phyloP scores from a whole-genome alignment of 306 rosid species.

The Acacia confusa region DNA sequence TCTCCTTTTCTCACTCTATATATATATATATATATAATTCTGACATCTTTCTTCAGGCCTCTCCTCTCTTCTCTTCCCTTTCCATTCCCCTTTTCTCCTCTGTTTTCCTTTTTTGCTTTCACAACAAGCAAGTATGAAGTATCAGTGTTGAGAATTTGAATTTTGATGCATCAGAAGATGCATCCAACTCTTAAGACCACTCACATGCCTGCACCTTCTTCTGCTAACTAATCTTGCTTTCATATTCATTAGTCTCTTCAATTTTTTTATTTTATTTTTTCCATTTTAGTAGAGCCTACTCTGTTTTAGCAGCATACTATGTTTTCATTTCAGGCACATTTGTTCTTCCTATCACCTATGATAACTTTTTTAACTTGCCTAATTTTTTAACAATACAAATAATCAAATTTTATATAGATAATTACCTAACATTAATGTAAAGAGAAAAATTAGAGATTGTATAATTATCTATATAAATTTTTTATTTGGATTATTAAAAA shows the following conservation, averaged over 20 bases:
- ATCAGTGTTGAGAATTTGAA: not conserved
- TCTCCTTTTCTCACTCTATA: not conserved
- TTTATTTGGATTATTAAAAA: no score
- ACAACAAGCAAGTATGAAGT: no score
- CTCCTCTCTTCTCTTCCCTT: not conserved
- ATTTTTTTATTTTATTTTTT: no score
- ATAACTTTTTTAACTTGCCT: no score
- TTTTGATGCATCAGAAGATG: not conserved
- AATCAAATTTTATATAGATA: no score
- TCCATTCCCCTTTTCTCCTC: fast-evolving
- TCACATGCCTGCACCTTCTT: not conserved
- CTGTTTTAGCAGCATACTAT: no score
- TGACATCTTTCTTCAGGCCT: not conserved
- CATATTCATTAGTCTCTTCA: not conserved
- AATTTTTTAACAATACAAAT: no score
- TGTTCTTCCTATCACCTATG: not conserved
- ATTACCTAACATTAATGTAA: no score
- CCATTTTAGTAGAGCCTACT: not conserved
- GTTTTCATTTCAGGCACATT: not conserved
- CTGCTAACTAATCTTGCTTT: not conserved
- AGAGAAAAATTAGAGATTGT: no score
- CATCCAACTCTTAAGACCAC: not conserved
- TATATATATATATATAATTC: not conserved
- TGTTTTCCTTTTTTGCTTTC: no score
- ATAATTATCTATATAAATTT: no score